Conservation (phyloP, 345 rosid species). For the Camelina laxa region DNA sequence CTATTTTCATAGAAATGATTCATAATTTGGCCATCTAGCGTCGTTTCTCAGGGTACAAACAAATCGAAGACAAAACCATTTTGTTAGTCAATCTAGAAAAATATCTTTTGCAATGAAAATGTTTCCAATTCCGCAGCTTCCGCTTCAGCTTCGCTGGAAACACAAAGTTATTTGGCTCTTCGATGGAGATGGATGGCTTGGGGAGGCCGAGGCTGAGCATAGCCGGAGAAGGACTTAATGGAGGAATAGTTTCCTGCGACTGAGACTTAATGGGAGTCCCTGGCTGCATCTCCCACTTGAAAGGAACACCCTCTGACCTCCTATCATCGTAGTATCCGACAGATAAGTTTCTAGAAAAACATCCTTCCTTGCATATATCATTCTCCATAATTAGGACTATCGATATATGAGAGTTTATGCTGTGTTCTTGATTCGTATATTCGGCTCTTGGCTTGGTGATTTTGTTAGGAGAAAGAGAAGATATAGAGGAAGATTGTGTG, state of each 20-base stretch:
- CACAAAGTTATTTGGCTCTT: slow-evolving; percentile 31
- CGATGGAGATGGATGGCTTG: slow-evolving; percentile 50
- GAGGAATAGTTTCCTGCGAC: slow-evolving; percentile 43
- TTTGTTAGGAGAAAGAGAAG: neutral
- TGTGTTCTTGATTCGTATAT: slow-evolving; percentile 31
- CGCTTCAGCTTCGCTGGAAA: slow-evolving; percentile 39
- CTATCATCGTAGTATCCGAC: slow-evolving; percentile 40
- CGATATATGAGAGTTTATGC: slow-evolving; percentile 6
- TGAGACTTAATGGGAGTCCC: slow-evolving; percentile 54
- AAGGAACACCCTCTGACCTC: slow-evolving; percentile 55
- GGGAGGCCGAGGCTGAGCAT: slow-evolving; percentile 55
- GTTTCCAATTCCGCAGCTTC: slow-evolving; percentile 36
- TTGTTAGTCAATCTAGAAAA: slow-evolving; percentile 35
- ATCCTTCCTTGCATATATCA: slow-evolving; percentile 13
- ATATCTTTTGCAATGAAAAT: slow-evolving; percentile 39
- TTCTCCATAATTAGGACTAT: slow-evolving; percentile 22
- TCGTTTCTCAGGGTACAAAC: slow-evolving; percentile 36
- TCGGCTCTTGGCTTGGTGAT: slow-evolving; percentile 22
- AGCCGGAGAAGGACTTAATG: slow-evolving; percentile 72
- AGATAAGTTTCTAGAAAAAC: slow-evolving; percentile 52
- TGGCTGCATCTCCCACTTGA: slow-evolving; percentile 70
- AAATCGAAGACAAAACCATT: slow-evolving; percentile 28
- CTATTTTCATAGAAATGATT: neutral
- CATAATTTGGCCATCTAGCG: neutral
- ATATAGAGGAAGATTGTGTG: slow-evolving; percentile 7